These are phyloP conservation scores for Penicillium crustosum DNA, from an alignment of 2,329 filamentous ascomycete species.

Conservation along the genomic window DNA sequence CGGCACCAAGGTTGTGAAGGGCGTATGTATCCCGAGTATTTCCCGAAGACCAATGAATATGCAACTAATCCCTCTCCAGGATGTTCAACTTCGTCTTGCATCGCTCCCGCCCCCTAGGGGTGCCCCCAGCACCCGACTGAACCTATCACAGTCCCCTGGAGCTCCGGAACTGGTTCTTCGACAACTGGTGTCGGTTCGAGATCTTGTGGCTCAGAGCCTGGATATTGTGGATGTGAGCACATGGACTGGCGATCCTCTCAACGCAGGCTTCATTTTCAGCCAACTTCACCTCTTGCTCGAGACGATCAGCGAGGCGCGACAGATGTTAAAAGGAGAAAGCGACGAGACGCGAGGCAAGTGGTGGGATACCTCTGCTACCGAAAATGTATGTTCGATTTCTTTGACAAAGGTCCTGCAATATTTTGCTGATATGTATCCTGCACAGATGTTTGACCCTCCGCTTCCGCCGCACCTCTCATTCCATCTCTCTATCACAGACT, in stretches of 20 bases:
- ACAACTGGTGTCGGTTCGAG: constrained; percentile 69
- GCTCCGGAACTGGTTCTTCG: constrained; percentile 62
- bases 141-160: constrained; percentile 53
- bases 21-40: constrained; percentile 56
- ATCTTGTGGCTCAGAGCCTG: constrained; percentile 77
- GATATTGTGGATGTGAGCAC: constrained; percentile 78
- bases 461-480: constrained; percentile 71
- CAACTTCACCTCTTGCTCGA: constrained; percentile 60
- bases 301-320: constrained; percentile 61
- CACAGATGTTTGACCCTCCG: constrained; percentile 59
- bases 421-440: constrained; percentile 5
- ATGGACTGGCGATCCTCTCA: constrained; percentile 65
- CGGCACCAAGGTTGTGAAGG: constrained; percentile 87
- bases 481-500: constrained; percentile 67
- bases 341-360: constrained; percentile 53
- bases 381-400: constrained; percentile 53
- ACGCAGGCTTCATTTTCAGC: constrained; percentile 58
- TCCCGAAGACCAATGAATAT: background rate
- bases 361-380: constrained; percentile 56
- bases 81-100: constrained; percentile 70
- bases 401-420: constrained; percentile 2
- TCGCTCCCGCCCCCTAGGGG: constrained; percentile 54
- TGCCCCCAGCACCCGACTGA: constrained; percentile 52
- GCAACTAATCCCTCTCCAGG: constrained; percentile 46
- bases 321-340: constrained; percentile 56